A percentile compares a stretch with the other conserved stretches of the same genome.
phyloP scores from a whole-genome alignment of 2,329 filamentous ascomycete genomes.

The Stagonosporopsis tanaceti region DNA sequence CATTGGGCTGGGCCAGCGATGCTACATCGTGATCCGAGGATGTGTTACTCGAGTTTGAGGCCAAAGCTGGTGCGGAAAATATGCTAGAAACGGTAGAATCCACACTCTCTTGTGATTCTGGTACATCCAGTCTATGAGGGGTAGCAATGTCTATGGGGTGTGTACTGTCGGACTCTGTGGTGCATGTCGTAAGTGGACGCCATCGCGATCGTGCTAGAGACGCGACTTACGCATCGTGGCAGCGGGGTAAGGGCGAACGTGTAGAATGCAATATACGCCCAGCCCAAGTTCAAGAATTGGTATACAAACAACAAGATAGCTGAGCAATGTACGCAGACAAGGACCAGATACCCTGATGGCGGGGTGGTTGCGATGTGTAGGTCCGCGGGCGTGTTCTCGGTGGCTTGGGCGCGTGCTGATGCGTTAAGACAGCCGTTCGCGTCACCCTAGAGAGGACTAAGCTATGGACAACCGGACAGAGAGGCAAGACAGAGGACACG shows the following conservation, averaged over 20 bases:
- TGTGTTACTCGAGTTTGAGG: conserved; percentile 37
- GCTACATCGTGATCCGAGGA: conserved; percentile 41
- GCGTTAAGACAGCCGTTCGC: conserved; percentile 17
- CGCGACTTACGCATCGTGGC: conserved; percentile 36
- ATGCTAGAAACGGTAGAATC: conserved; percentile 45
- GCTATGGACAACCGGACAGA: conserved; percentile 12
- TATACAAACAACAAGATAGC: not conserved
- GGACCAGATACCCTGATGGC: conserved; percentile 17
- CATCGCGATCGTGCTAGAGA: conserved; percentile 26
- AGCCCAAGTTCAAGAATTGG: conserved; percentile 8
- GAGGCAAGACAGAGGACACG: conserved; percentile 9
- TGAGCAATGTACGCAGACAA: conserved; percentile 9
- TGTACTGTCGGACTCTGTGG: conserved; percentile 14
- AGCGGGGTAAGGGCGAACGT: conserved; percentile 28
- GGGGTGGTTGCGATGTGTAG: conserved; percentile 18
- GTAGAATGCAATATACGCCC: conserved; percentile 17
- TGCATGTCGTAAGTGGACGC: conserved; percentile 30
- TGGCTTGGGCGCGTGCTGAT: conserved; percentile 29
- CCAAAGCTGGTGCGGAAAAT: conserved; percentile 43
- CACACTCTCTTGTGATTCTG: conserved; percentile 46
- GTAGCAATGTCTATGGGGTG: conserved; percentile 12
- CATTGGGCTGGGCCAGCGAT: conserved; percentile 38
- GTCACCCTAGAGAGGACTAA: conserved; percentile 14
- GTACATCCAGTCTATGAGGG: conserved; percentile 14
- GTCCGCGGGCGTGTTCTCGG: conserved; percentile 25